These are phyloP conservation scores for Boletus coccyginus DNA, from an alignment of 768 basidiomycete genomes.

Conservation along the genomic window DNA sequence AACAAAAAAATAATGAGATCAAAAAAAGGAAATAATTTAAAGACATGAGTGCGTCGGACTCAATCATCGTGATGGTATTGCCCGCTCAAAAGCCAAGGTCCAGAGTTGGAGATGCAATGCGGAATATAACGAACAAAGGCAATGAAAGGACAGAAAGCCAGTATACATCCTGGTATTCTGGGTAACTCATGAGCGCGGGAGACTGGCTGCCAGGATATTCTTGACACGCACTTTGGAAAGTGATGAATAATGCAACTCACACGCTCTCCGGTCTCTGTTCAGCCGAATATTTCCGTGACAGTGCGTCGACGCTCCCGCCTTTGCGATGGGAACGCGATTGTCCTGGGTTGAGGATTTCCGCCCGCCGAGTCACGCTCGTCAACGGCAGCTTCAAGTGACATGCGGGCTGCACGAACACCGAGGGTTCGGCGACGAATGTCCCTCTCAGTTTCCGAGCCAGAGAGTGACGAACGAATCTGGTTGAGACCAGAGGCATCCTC, in stretches of 20 bases:
- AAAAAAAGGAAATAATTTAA: conserved; percentile 31
- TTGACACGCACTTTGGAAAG: conserved; percentile 18
- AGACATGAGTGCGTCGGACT: conserved; percentile 22
- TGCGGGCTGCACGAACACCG: conserved; percentile 39
- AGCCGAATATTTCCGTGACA: conserved; percentile 48
- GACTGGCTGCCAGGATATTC: not conserved
- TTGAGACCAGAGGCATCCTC: conserved; percentile 23
- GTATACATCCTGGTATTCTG: conserved; percentile 21
- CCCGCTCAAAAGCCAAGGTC: conserved; percentile 17
- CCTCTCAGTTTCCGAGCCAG: conserved; percentile 52
- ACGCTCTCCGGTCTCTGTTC: conserved; percentile 10
- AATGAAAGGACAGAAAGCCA: conserved; percentile 9
- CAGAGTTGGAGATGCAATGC: conserved; percentile 18
- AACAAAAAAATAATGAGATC: conserved; percentile 18
- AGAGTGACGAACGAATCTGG: conserved; percentile 32
- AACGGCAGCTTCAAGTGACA: conserved; percentile 42
- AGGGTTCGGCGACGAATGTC: conserved; percentile 40
- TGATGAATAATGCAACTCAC: conserved; percentile 11
- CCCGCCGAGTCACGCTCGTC: conserved; percentile 31
- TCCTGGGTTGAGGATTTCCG: conserved; percentile 35
- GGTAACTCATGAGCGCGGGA: not conserved
- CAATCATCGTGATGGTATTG: conserved; percentile 6
- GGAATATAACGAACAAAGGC: conserved; percentile 25
- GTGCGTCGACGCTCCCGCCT: conserved; percentile 46
- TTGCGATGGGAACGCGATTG: conserved; percentile 31